Conservation (phyloP, 768 basidiomycete species). For the Suillus alpinus region DNA sequence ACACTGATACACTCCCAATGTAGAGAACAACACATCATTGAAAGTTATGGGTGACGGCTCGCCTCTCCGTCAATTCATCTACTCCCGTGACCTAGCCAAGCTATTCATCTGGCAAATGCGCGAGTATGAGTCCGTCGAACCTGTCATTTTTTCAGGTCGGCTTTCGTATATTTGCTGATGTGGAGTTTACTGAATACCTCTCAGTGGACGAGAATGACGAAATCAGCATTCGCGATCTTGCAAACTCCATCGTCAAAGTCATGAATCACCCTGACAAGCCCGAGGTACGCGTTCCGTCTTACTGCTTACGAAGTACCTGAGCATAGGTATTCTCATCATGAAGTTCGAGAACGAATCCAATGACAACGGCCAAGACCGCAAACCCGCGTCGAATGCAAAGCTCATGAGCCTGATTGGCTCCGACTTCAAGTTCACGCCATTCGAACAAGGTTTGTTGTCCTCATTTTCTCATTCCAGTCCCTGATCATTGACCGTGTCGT, state of each 20-base stretch:
- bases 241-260: slow-evolving; percentile 86
- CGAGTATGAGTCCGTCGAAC: slow-evolving; percentile 90
- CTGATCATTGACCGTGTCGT: slow-evolving; percentile 3
- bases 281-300: slow-evolving; percentile 39
- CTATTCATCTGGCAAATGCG: slow-evolving; percentile 91
- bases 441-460: slow-evolving; percentile 62
- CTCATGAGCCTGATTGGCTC: slow-evolving; percentile 65
- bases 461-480: slow-evolving; percentile 1
- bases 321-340: background rate
- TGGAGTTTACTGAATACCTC: slow-evolving; percentile 3
- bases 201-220: slow-evolving; percentile 91
- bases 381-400: slow-evolving; percentile 93
- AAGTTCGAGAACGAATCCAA: slow-evolving; percentile 70
- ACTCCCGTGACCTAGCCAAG: slow-evolving; percentile 93
- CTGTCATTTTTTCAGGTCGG: slow-evolving; percentile 85
- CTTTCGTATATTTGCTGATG: background rate
- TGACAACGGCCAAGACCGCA: slow-evolving; percentile 93
- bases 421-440: slow-evolving; percentile 88
- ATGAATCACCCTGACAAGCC: slow-evolving; percentile 79
- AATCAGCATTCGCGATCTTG: slow-evolving; percentile 87
- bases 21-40: slow-evolving; percentile 80
- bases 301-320: background rate
- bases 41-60: slow-evolving; percentile 87
- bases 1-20: slow-evolving; percentile 16
- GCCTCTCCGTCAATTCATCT: slow-evolving; percentile 96